Evolutionary conservation across 257 asterid genomes (phyloP), one percentile per base, ranked within the genome.

Genomic region (Solanum ossicruentum): DNA sequence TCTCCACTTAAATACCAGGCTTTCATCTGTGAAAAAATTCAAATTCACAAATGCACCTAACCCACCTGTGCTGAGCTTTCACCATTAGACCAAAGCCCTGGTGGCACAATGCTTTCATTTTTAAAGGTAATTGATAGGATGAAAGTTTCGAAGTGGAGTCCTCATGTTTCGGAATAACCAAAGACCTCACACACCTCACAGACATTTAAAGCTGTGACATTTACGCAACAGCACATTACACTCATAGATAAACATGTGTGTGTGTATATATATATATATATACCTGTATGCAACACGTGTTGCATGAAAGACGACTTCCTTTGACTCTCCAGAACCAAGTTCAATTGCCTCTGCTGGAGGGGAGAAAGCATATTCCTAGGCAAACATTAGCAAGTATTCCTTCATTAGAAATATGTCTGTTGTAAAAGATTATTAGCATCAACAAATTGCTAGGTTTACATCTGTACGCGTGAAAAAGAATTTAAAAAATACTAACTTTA

Each of bases 271-370:
- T 28, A 28, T 28, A 43, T 28, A 79, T 36, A 75, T 15, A 20
- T 90, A 94, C 99, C 99, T 96, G 90, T 90, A 94, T 84, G 98
- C 98, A 84, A 96, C 97, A 69, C 99, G 98, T 84, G 94, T 92
- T 75, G 99, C 98, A 87, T 94, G 89, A 85, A 96, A 96, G 81
- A 90, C 72, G 13, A 93, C 93, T 84, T 94, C 98, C 93, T 90
- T 93, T 26, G 97, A 93, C 90, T 96, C 99, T 83, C 98, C 98
- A 66, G 99, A 93, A 84, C 94, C 97, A 87, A 94, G 93, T 88
- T 94, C 97, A 63, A 96, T 93, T 78, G 98, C 95, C 91, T 89
- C 90, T 36, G 99, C 94, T 70, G 98, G 91, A 89, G 99, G 99
- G 52, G 95, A 94, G 91, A 96, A 94, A 49, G 98, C 95, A 90